Conservation (phyloP, 148 eudicot species). For the Vaccinium myrtillus region DNA sequence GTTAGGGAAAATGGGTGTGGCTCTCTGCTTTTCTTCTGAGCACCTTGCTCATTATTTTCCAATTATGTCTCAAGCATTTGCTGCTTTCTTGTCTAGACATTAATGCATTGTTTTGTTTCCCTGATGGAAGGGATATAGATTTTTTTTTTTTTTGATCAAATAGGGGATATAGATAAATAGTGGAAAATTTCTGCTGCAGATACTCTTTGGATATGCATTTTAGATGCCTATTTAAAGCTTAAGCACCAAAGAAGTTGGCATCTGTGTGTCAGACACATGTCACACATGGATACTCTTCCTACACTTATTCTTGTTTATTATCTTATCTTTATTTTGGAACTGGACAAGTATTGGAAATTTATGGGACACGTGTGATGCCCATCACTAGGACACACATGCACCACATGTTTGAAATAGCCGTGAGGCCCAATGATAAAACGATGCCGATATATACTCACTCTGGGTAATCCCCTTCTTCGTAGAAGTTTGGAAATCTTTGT, state of each 20-base stretch:
- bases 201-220: background rate
- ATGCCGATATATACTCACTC: background rate
- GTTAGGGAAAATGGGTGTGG: conserved; percentile 93
- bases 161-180: background rate
- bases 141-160: no score
- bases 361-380: background rate
- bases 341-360: background rate
- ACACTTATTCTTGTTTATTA: background rate
- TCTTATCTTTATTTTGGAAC: background rate
- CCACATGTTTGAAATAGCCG: background rate
- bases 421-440: background rate
- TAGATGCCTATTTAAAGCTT: background rate
- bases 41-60: background rate
- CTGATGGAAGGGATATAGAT: background rate
- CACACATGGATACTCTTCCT: background rate
- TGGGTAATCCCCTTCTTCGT: background rate
- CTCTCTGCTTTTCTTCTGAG: conserved; percentile 1
- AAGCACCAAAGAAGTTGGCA: background rate
- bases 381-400: background rate
- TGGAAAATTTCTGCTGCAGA: background rate
- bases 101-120: background rate
- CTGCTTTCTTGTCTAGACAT: conserved; percentile 1
- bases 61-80: background rate
- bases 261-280: background rate
- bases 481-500: background rate